These are phyloP conservation scores for Pythium sp. DNA, from an alignment of 352 stramenopile species.

Conservation along the genomic window DNA sequence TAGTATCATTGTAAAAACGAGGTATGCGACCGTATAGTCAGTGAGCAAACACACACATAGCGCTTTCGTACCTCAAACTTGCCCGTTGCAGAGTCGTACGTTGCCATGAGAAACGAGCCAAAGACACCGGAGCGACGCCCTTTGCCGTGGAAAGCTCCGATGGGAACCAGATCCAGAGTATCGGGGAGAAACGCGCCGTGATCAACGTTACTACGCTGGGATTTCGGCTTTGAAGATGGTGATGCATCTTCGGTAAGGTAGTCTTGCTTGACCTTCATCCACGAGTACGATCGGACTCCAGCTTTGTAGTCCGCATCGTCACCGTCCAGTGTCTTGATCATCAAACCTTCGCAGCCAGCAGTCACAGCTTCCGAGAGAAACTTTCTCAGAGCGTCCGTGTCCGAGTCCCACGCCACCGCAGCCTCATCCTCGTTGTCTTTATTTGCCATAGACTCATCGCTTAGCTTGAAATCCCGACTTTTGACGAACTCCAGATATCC, in stretches of 20 bases:
- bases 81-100: slow-evolving; percentile 92
- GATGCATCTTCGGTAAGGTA: slow-evolving; percentile 37
- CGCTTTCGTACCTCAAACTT: slow-evolving; percentile 88
- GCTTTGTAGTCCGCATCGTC: slow-evolving; percentile 59
- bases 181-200: slow-evolving; percentile 70
- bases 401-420: neutral
- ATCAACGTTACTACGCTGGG: slow-evolving; percentile 10
- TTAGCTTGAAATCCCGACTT: slow-evolving; percentile 41
- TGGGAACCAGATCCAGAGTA: slow-evolving; percentile 97
- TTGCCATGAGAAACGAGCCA: slow-evolving; percentile 98
- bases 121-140: slow-evolving; percentile 94
- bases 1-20: slow-evolving; percentile 3
- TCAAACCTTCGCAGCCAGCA: slow-evolving; percentile 74
- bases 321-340: slow-evolving; percentile 66
- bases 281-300: slow-evolving; percentile 68
- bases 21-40: neutral
- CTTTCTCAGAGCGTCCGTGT: slow-evolving; percentile 21
- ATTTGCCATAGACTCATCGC: neutral
- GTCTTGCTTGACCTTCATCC: slow-evolving; percentile 87
- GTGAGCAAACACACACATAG: neutral
- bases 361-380: slow-evolving; percentile 52
- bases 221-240: neutral
- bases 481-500: slow-evolving; percentile 69
- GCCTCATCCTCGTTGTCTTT: slow-evolving; percentile 10
- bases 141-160: slow-evolving; percentile 96